Evolutionary conservation across 306 rosid species (phyloP).

Genomic region (Prinsepia uniflora): DNA sequence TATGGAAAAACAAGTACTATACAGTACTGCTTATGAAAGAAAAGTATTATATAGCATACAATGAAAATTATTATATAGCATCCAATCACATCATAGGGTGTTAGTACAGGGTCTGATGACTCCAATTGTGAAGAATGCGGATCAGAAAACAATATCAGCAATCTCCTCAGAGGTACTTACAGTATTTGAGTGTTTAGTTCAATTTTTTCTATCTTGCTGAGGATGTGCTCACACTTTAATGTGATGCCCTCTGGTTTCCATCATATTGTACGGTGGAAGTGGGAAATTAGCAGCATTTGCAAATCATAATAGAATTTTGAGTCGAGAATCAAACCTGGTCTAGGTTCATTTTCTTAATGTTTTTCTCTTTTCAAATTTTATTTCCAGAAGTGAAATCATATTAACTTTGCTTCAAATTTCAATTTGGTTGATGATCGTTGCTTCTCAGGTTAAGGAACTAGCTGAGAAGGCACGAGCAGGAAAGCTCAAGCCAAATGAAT

Average conservation of each 20-base stretch:
- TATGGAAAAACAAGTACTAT: neutral
- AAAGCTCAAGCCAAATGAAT: conserved; percentile 83
- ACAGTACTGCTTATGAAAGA: neutral
- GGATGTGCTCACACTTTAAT: neutral
- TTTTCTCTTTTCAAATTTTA: neutral
- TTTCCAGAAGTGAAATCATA: neutral
- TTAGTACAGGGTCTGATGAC: conserved; percentile 87
- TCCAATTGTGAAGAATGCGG: conserved; percentile 88
- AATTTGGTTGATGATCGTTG: conserved; percentile 2
- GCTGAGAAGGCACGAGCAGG: conserved; percentile 89
- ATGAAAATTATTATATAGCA: conserved; percentile 6
- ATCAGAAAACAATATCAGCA: conserved; percentile 80
- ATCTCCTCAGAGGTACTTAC: conserved; percentile 76
- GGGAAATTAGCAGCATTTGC: neutral
- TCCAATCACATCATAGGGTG: conserved; percentile 25
- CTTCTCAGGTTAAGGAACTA: conserved; percentile 72
- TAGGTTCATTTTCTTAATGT: neutral
- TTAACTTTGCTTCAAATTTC: conserved; percentile 5
- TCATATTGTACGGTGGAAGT: neutral
- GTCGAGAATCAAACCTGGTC: neutral
- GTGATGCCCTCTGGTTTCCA: neutral
- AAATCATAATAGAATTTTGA: neutral
- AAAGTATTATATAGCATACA: conserved; percentile 12
- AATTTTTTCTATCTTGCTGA: neutral
- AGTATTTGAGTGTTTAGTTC: conserved; percentile 8